Evolutionary conservation across 2,329 filamentous ascomycete genomes (phyloP), one percentile per base, ranked within the genome.

Genomic region (Parastagonospora avenae): DNA sequence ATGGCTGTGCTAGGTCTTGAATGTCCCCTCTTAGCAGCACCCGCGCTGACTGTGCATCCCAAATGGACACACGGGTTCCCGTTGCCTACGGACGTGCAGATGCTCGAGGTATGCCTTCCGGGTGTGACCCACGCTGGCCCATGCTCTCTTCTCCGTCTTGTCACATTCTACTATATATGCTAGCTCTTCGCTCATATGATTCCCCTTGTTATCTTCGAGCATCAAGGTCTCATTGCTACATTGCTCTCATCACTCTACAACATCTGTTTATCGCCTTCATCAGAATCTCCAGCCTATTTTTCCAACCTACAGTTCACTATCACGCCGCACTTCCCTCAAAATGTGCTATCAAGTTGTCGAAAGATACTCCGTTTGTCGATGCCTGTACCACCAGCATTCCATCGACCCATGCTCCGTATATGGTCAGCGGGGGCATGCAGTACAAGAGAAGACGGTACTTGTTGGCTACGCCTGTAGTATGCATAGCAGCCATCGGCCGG

Each of bases 341-440:
- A 96, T 96, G 92, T 96, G 92, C 70, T 92, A 91, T 69, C 90
- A 92, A 77, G 77, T 96, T 55, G 80, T 93, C 64, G 92, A 96
- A 75, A 82, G 90, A 52, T 96, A 92, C 79, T 87, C 91, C 48
- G 90, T 88, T 48, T 96, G 92, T 81, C 84, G 86, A 58, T 96
- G 92, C 76, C 82, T 93, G 63, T 95, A 96, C 80, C 91, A 93
- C 79, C 83, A 88, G 68, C 92, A 96, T 73, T 86, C 90, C 41
- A 82, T 96, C 64, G 92, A 96, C 68, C 88, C 89, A 54, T 96
- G 92, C 71, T 80, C 85, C 42, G 80, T 85, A 31, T 91, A 91
- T 70, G 89, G 88, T 54, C 86, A 88, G 52, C 83, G 85, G 42
- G 88, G 88, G 40, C 92, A 96, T 68, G 64, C 66, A 39, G 78